A percentile compares a stretch with the other conserved stretches of the same genome.
phyloP scores from a whole-genome alignment of 2,329 filamentous ascomycete species.

The Botrytis medusae region DNA sequence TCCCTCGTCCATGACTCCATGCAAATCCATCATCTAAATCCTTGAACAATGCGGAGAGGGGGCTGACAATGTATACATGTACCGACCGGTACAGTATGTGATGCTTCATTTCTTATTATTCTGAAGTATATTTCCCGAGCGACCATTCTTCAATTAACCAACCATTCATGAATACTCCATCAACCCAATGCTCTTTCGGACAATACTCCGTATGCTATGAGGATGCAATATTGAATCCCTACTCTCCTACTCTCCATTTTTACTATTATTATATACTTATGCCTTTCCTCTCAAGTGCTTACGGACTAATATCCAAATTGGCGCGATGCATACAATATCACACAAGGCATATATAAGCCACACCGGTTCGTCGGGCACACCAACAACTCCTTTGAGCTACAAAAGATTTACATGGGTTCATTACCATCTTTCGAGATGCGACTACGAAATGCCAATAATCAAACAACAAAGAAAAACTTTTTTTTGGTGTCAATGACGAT shows the following conservation, averaged over 20 bases:
- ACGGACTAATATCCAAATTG: neutral
- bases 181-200: neutral
- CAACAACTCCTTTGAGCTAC: constrained; percentile 6
- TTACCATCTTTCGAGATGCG: neutral
- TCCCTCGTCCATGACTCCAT: neutral
- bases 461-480: neutral
- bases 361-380: constrained; percentile 11
- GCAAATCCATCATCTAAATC: neutral
- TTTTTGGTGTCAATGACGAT: neutral
- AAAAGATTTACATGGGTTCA: neutral
- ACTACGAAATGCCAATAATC: neutral
- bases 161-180: neutral
- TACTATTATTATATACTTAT: neutral
- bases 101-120: neutral
- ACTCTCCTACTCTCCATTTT: neutral
- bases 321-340: constrained; percentile 10
- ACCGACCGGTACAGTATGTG: neutral
- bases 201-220: neutral
- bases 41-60: constrained; percentile 19
- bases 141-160: constrained; percentile 7
- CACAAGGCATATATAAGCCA: constrained; percentile 5
- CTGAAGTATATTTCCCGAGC: constrained; percentile 2
- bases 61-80: neutral
- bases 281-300: constrained; percentile 8
- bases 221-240: neutral